Conservation (phyloP, 1,139 yeast species). For the Geotrichum citri-aurantii region DNA sequence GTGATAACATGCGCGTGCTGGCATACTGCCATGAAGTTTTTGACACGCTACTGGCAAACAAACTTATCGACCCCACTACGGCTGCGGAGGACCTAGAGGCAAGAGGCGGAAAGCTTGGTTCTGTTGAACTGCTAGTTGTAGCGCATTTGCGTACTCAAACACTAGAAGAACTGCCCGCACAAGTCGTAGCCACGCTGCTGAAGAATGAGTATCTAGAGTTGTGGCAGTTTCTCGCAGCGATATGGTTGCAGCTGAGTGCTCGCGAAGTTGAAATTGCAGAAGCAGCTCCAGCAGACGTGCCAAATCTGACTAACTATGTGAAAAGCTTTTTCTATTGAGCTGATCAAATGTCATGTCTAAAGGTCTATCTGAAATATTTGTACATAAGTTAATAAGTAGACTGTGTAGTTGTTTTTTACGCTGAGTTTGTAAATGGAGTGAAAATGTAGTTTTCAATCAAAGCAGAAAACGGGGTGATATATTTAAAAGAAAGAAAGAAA, state of each 20-base stretch:
- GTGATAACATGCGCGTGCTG: conserved; percentile 49
- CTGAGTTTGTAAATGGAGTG: background rate
- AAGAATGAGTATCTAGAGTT: conserved; percentile 23
- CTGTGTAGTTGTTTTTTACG: background rate
- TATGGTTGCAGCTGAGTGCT: conserved; percentile 2
- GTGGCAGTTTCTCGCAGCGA: conserved; percentile 6
- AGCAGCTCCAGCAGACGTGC: conserved; percentile 11
- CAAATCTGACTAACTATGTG: conserved; percentile 11
- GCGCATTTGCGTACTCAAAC: conserved; percentile 29
- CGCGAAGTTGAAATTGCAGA: conserved; percentile 3
- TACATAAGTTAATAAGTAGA: background rate
- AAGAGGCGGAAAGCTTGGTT: background rate
- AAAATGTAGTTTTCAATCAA: background rate
- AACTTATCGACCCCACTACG: background rate
- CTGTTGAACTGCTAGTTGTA: conserved; percentile 26
- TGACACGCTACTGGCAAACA: conserved; percentile 27
- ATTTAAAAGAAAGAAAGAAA: background rate
- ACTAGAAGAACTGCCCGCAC: conserved; percentile 23
- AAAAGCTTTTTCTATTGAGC: background rate
- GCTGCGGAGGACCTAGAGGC: background rate
- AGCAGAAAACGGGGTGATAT: background rate
- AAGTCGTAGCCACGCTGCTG: conserved; percentile 22
- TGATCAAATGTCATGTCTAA: background rate
- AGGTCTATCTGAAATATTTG: background rate
- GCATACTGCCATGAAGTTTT: conserved; percentile 39